These are phyloP conservation scores for Globisporangium nodosum DNA, from an alignment of 352 stramenopile species.

Conservation along the genomic window DNA sequence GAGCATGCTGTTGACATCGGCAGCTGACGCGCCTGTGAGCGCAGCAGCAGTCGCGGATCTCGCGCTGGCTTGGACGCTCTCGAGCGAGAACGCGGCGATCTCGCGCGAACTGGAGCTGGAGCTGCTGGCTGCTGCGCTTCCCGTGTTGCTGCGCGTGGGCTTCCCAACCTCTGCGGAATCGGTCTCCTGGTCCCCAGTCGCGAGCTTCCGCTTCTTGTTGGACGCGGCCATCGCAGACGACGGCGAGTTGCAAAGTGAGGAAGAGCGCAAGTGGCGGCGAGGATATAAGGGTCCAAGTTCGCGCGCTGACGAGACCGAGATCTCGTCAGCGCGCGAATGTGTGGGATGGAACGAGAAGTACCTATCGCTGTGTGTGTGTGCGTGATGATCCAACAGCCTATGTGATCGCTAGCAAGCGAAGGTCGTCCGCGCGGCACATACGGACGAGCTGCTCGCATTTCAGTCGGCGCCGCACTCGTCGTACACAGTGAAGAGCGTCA, in stretches of 20 bases:
- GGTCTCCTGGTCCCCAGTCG: neutral
- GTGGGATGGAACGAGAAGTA: too few relatives aligned
- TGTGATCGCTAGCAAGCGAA: neutral
- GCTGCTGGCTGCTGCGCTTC: too few relatives aligned
- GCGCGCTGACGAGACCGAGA: neutral
- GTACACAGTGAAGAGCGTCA: conserved; percentile 3
- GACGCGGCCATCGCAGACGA: neutral
- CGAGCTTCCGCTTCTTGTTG: neutral
- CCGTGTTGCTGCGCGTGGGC: neutral
- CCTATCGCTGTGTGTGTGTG: too few relatives aligned
- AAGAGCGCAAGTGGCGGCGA: too few relatives aligned
- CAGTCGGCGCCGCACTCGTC: neutral
- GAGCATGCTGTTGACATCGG: conserved; percentile 3
- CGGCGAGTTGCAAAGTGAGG: neutral
- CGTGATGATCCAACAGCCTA: too few relatives aligned
- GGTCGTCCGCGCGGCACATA: neutral
- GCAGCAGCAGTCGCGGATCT: neutral
- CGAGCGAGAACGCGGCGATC: neutral
- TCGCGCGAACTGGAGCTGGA: neutral
- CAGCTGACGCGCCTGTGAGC: neutral
- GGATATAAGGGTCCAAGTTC: neutral
- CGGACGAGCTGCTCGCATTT: neutral
- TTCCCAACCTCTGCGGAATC: neutral
- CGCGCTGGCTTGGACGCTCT: neutral
- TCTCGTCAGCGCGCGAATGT: too few relatives aligned